Percentiles rank a stretch among this genome's conserved stretches.
Conservation (phyloP, 78 protist species). For the Capsaspora owczarzaki region DNA sequence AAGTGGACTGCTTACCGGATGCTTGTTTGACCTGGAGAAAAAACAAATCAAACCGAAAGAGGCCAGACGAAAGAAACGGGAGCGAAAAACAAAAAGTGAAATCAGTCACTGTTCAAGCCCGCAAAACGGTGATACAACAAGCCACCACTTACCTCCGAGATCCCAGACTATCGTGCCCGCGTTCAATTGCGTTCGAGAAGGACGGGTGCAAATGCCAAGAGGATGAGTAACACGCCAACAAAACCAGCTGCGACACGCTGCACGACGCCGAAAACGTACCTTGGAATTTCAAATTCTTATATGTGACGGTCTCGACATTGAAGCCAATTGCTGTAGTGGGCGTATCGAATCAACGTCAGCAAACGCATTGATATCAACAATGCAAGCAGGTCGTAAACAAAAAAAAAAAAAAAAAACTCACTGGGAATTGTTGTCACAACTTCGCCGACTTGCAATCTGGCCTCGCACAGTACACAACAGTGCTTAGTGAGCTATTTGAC, state of each 20-base stretch:
- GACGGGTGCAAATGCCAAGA: no score
- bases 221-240: no score
- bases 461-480: no score
- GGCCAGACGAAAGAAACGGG: not conserved
- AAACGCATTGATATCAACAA: not conserved
- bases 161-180: no score
- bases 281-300: slow-evolving; percentile 68
- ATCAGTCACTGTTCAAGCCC: no score
- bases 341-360: not conserved
- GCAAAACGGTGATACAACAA: no score
- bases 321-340: slow-evolving; percentile 58
- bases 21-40: not conserved
- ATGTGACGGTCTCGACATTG: slow-evolving; percentile 85
- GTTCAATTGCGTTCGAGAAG: no score
- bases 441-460: slow-evolving; percentile 53
- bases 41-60: not conserved
- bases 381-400: not conserved
- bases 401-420: not conserved
- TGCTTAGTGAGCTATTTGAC: no score
- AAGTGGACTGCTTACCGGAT: no score
- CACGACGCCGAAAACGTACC: slow-evolving; percentile 80
- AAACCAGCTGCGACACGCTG: no score
- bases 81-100: no score
- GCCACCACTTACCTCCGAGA: no score
- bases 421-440: slow-evolving; percentile 67